Conservation (phyloP, 2,329 filamentous ascomycete genomes). For the Periconia digitata region DNA sequence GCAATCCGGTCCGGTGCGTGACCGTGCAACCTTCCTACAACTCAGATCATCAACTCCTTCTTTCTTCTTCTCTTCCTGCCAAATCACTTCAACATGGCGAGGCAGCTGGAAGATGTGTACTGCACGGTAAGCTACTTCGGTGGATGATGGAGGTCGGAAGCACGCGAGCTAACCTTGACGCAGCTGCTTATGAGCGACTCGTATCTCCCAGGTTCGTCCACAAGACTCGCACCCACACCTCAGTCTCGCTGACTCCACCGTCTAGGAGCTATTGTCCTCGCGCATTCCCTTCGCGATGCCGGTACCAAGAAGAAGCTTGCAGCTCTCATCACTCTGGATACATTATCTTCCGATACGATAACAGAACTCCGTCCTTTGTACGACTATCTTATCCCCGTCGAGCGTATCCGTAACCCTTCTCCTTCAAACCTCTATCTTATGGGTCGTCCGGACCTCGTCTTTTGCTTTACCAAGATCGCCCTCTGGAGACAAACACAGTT, state of each 20-base stretch:
- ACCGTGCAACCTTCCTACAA: not conserved
- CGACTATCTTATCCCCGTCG: conserved; percentile 84
- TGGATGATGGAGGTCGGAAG: not conserved
- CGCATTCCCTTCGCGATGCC: conserved; percentile 90
- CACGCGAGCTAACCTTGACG: conserved; percentile 28
- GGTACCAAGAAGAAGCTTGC: conserved; percentile 84
- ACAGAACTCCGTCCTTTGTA: conserved; percentile 80
- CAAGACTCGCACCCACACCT: not conserved
- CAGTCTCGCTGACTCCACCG: conserved; percentile 9
- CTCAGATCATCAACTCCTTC: not conserved
- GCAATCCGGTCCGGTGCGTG: not conserved
- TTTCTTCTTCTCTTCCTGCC: conserved; percentile 1
- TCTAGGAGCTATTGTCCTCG: conserved; percentile 85
- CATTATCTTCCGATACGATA: conserved; percentile 73
- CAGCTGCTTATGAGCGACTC: conserved; percentile 90
- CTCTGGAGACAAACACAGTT: conserved; percentile 92
- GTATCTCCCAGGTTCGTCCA: conserved; percentile 78
- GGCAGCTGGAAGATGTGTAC: conserved; percentile 60
- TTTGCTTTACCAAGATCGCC: conserved; percentile 94
- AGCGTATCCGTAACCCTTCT: conserved; percentile 73
- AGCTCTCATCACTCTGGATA: conserved; percentile 79
- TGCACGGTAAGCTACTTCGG: conserved; percentile 58
- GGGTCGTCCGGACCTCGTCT: conserved; percentile 86
- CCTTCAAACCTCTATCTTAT: conserved; percentile 87
- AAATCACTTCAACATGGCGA: conserved; percentile 30